phyloP scores from a whole-genome alignment of 768 basidiomycete species.

The Mycena vulgaris region DNA sequence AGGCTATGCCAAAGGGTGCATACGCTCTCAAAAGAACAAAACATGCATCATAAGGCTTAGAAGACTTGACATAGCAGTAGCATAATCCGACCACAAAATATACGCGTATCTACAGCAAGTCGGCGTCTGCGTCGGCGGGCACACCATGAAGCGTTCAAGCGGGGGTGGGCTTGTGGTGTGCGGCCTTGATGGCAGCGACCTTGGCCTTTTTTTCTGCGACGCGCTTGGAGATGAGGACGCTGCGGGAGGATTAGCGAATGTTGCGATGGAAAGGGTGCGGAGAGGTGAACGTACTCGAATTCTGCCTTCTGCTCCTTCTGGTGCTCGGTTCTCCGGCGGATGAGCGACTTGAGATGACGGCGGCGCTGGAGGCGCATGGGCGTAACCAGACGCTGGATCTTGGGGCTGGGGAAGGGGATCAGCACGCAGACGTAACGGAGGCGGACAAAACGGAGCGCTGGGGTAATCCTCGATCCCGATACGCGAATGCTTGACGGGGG shows the following conservation, averaged over 20 bases:
- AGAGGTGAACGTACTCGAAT: constrained; percentile 77
- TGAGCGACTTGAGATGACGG: constrained; percentile 91
- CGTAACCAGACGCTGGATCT: constrained; percentile 97
- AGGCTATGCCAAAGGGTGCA: too few species aligned
- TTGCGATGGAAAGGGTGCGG: constrained; percentile 6
- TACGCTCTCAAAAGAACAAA: constrained; percentile 2
- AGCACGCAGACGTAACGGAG: too few species aligned
- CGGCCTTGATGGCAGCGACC: constrained; percentile 88
- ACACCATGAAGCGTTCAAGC: constrained; percentile 18
- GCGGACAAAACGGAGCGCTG: too few species aligned
- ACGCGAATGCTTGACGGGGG: neutral
- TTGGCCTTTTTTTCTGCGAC: constrained; percentile 95
- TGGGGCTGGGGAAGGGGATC: constrained; percentile 79
- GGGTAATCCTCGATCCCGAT: too few species aligned
- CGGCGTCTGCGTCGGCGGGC: constrained; percentile 8
- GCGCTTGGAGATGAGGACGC: constrained; percentile 87
- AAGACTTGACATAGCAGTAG: constrained; percentile 26
- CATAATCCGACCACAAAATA: constrained; percentile 32
- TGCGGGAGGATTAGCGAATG: constrained; percentile 39
- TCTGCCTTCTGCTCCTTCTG: constrained; percentile 97
- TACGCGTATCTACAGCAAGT: constrained; percentile 24
- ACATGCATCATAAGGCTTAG: constrained; percentile 37
- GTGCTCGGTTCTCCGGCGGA: constrained; percentile 87
- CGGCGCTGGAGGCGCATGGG: constrained; percentile 96
- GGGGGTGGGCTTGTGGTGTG: constrained; percentile 72